Evolutionary conservation across 768 basidiomycete genomes (phyloP).

Genomic region (Holtermanniella nyarrowii): DNA sequence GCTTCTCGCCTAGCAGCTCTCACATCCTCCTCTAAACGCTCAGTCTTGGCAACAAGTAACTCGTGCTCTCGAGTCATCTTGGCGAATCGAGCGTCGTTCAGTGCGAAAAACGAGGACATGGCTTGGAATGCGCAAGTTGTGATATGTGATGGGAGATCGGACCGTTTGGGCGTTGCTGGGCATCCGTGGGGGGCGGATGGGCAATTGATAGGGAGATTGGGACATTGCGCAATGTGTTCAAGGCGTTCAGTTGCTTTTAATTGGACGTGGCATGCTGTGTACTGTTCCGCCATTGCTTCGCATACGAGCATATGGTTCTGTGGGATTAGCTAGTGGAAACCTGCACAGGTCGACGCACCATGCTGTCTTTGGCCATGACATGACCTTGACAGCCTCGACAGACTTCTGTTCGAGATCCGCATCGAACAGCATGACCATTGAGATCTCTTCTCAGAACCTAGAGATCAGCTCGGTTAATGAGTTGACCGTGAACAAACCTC

Average conservation of each 20-base stretch:
- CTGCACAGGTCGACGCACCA: neutral
- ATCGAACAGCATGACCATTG: neutral
- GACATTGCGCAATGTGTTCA: slow-evolving; percentile 29
- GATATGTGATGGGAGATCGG: slow-evolving; percentile 12
- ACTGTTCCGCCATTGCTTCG: slow-evolving; percentile 10
- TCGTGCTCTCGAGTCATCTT: neutral
- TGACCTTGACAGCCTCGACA: neutral
- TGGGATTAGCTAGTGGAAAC: neutral
- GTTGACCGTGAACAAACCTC: neutral
- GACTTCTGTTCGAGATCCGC: neutral
- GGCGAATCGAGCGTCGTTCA: slow-evolving; percentile 11
- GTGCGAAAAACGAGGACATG: slow-evolving; percentile 11
- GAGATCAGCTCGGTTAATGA: neutral
- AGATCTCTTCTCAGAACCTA: neutral
- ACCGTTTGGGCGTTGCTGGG: slow-evolving; percentile 11
- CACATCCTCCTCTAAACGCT: neutral
- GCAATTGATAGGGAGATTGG: slow-evolving; percentile 16
- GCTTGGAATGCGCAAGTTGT: slow-evolving; percentile 20
- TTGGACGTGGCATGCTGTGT: slow-evolving; percentile 12
- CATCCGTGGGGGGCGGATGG: slow-evolving; percentile 18
- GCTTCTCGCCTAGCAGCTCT: neutral
- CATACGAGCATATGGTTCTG: neutral
- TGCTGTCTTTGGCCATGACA: neutral
- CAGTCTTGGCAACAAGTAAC: neutral
- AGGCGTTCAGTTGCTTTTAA: slow-evolving; percentile 10